Evolutionary conservation across 768 basidiomycete species (phyloP).

Genomic region (Boletus vermiculosoides): DNA sequence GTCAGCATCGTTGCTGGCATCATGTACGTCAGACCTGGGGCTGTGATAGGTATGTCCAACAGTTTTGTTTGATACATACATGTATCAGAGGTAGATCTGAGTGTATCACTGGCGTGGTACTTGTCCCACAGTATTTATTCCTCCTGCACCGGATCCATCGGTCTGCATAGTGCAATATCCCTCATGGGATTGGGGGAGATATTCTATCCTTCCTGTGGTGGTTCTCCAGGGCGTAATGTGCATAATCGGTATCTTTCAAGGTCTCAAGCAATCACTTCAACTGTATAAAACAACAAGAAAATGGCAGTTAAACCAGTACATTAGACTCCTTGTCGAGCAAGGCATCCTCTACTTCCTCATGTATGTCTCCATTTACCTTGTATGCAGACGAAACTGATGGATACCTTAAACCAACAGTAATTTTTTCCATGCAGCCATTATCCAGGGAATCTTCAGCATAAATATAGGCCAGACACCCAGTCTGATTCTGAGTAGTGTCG

Average conservation of each 20-base stretch:
- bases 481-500: background rate
- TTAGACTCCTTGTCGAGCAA: conserved; percentile 5
- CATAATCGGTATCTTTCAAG: background rate
- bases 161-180: conserved; percentile 3
- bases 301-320: conserved; percentile 11
- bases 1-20: background rate
- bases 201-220: background rate
- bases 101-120: background rate
- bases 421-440: background rate
- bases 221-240: conserved; percentile 10
- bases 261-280: background rate
- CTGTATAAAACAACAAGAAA: background rate
- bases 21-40: background rate
- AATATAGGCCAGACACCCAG: background rate
- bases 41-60: background rate
- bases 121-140: background rate
- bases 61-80: background rate
- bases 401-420: background rate
- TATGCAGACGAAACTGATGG: background rate
- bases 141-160: conserved; percentile 2
- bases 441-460: background rate
- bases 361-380: background rate
- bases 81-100: background rate
- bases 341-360: conserved; percentile 10
- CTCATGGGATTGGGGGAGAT: conserved; percentile 8